Percentiles rank a stretch among this genome's conserved stretches.
These are phyloP conservation scores for Epichloe brachyelytri DNA, from an alignment of 2,329 filamentous ascomycete species.

Conservation along the genomic window DNA sequence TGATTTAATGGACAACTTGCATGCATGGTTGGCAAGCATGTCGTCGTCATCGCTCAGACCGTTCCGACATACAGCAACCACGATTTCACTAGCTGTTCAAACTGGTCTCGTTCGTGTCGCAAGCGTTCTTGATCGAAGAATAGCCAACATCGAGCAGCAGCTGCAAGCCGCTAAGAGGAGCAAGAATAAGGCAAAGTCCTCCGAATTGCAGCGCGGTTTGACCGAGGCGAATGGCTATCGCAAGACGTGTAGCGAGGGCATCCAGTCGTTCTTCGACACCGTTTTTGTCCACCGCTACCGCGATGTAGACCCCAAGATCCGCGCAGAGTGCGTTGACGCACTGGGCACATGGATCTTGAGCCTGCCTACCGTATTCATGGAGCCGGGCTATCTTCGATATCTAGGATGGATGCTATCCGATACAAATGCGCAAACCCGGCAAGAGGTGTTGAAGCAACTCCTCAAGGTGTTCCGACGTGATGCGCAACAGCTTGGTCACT, in stretches of 20 bases:
- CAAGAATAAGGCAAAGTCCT: conserved; percentile 66
- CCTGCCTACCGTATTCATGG: conserved; percentile 78
- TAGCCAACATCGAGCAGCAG: conserved; percentile 66
- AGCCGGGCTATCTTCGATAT: conserved; percentile 82
- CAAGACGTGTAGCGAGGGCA: conserved; percentile 54
- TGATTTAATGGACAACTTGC: conserved; percentile 74
- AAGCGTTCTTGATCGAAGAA: conserved; percentile 54
- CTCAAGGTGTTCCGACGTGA: conserved; percentile 66
- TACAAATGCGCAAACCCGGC: conserved; percentile 55
- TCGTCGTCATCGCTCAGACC: conserved; percentile 77
- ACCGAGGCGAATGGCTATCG: conserved; percentile 58
- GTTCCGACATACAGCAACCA: conserved; percentile 87
- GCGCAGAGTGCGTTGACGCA: conserved; percentile 76
- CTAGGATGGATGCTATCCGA: conserved; percentile 94
- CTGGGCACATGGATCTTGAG: conserved; percentile 80
- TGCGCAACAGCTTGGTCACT: conserved; percentile 74
- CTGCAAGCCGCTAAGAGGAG: conserved; percentile 60
- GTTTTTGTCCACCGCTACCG: conserved; percentile 94
- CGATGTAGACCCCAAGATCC: conserved; percentile 80
- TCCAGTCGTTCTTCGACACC: conserved; percentile 81
- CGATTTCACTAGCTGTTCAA: conserved; percentile 68
- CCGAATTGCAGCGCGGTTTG: conserved; percentile 59
- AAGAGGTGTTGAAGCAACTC: conserved; percentile 80
- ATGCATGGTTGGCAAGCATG: conserved; percentile 82
- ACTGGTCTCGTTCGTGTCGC: conserved; percentile 65